Evolutionary conservation across 1,284 basidiomycete species (phyloP).

Genomic region (Tilletia caries): DNA sequence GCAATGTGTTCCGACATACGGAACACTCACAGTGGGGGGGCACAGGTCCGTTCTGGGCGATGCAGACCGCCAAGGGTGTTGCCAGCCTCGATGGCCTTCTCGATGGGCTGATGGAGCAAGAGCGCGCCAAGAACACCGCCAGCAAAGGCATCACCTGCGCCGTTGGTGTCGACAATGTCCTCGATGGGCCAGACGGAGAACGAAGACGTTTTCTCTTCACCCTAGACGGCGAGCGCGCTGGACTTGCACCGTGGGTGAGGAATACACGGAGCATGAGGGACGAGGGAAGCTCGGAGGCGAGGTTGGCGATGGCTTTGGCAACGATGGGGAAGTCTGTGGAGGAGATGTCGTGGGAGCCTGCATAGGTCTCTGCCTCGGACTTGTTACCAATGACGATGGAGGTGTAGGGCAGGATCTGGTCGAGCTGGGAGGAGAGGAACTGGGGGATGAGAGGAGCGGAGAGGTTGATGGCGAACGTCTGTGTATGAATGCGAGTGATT

Average conservation of each 20-base stretch:
- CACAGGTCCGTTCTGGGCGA: conserved; percentile 68
- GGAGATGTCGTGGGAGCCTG: conserved; percentile 59
- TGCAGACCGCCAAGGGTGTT: conserved; percentile 83
- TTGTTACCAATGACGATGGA: conserved; percentile 70
- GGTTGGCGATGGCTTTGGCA: conserved; percentile 49
- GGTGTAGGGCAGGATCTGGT: conserved; percentile 47
- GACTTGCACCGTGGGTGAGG: conserved; percentile 85
- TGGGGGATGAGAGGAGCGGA: conserved; percentile 96
- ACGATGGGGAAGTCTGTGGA: conserved; percentile 45
- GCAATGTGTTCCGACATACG: no score
- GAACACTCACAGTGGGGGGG: conserved; percentile 21
- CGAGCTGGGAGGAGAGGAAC: conserved; percentile 71
- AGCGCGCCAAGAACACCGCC: conserved; percentile 89
- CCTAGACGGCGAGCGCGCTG: conserved; percentile 73
- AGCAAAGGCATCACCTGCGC: conserved; percentile 98
- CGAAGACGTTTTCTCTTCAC: conserved; percentile 58
- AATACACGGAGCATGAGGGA: conserved; percentile 73
- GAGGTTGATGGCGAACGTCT: conserved; percentile 69
- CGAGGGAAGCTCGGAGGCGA: conserved; percentile 23
- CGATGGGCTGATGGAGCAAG: conserved; percentile 73
- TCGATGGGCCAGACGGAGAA: conserved; percentile 58
- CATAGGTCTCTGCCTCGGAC: conserved; percentile 85
- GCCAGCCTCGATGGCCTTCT: conserved; percentile 77
- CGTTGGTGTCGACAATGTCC: conserved; percentile 87
- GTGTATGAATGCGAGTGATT: not conserved